phyloP scores from a whole-genome alignment of 2,329 filamentous ascomycete species.

The Emmonsiellopsis sp. region DNA sequence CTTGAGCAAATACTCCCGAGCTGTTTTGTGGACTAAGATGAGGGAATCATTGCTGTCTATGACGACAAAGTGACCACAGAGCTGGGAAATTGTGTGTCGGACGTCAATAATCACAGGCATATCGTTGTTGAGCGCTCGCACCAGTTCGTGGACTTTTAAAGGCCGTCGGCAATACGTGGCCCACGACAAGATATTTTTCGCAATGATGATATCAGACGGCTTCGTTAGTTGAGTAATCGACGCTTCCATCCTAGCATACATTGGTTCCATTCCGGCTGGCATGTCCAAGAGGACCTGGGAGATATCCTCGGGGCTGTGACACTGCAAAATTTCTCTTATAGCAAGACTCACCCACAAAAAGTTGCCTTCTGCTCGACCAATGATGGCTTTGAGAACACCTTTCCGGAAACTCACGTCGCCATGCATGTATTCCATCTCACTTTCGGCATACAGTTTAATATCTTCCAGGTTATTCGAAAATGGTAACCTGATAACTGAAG shows the following conservation, averaged over 20 bases:
- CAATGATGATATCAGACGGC: slow-evolving; percentile 4
- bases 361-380: slow-evolving; percentile 10
- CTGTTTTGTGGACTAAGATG: slow-evolving; percentile 18
- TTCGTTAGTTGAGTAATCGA: slow-evolving; percentile 5
- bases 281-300: slow-evolving; percentile 12
- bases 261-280: slow-evolving; percentile 16
- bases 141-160: slow-evolving; percentile 16
- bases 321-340: slow-evolving; percentile 8
- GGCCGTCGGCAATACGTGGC: slow-evolving; percentile 14
- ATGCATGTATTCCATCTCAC: slow-evolving; percentile 8
- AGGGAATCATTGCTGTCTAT: slow-evolving; percentile 13
- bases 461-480: slow-evolving; percentile 1
- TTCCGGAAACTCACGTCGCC: slow-evolving; percentile 2
- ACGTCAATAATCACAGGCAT: slow-evolving; percentile 13
- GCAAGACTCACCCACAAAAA: slow-evolving; percentile 14
- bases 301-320: slow-evolving; percentile 10
- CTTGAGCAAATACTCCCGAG: slow-evolving; percentile 14
- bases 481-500: background rate
- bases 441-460: slow-evolving; percentile 7
- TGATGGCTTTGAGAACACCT: slow-evolving; percentile 3
- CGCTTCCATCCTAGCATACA: slow-evolving; percentile 20
- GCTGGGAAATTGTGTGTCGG: slow-evolving; percentile 11
- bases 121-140: slow-evolving; percentile 16
- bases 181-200: slow-evolving; percentile 15
- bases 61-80: slow-evolving; percentile 20